Evolutionary conservation across 257 asterid species (phyloP).

Genomic region (Solanum appendiculatum): DNA sequence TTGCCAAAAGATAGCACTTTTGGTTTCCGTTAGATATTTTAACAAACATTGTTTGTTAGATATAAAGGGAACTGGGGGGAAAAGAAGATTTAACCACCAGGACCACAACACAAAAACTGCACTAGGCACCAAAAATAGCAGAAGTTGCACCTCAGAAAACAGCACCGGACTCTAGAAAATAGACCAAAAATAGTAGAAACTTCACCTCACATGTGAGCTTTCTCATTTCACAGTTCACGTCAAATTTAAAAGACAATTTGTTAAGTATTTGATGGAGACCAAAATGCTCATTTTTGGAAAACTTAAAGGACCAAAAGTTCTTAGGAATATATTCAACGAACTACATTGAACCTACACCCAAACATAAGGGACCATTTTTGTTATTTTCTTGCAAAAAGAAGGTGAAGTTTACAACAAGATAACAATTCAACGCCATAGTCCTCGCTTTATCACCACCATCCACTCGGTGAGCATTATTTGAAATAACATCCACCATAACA

Average conservation of each 20-base stretch:
- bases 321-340: background rate
- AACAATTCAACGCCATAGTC: background rate
- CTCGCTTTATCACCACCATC: background rate
- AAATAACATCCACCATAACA: background rate
- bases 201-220: background rate
- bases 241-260: background rate
- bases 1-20: background rate
- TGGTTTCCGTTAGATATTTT: background rate
- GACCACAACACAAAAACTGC: background rate
- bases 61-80: background rate
- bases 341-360: background rate
- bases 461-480: background rate
- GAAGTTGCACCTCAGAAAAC: background rate
- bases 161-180: background rate
- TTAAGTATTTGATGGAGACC: background rate
- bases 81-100: background rate
- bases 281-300: background rate
- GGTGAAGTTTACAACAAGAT: background rate
- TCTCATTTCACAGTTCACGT: background rate
- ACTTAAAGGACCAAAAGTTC: background rate
- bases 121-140: background rate
- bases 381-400: background rate
- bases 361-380: background rate
- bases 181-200: background rate
- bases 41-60: background rate